These are phyloP conservation scores for Neophaeococcomyces mojaviensis DNA, from an alignment of 2,329 filamentous ascomycete species.

Conservation along the genomic window DNA sequence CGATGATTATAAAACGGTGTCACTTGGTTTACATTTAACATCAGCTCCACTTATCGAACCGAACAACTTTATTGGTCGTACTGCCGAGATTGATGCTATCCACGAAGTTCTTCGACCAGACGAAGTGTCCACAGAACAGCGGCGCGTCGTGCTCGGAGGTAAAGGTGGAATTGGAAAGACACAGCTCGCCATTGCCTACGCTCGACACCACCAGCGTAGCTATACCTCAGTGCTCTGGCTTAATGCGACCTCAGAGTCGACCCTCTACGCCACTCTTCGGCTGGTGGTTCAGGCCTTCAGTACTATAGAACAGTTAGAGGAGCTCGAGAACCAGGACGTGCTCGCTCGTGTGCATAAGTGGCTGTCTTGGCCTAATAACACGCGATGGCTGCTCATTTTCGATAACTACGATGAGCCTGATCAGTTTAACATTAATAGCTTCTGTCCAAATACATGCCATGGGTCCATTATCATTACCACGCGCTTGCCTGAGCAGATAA, in stretches of 20 bases:
- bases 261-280: slow-evolving; percentile 29
- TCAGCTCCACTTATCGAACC: not conserved
- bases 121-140: not conserved
- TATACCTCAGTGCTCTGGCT: slow-evolving; percentile 40
- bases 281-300: slow-evolving; percentile 6
- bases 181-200: slow-evolving; percentile 33
- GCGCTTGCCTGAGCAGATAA: slow-evolving; percentile 9
- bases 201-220: slow-evolving; percentile 27
- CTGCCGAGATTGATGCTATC: slow-evolving; percentile 10
- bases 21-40: not conserved
- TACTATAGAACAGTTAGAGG: not conserved
- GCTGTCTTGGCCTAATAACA: slow-evolving; percentile 16
- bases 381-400: slow-evolving; percentile 22
- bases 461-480: slow-evolving; percentile 22
- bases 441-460: slow-evolving; percentile 14
- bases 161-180: slow-evolving; percentile 44
- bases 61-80: slow-evolving; percentile 12
- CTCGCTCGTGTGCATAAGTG: slow-evolving; percentile 7
- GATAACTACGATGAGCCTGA: slow-evolving; percentile 21
- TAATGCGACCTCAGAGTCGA: slow-evolving; percentile 32
- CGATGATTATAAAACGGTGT: too few species aligned
- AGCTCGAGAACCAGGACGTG: slow-evolving; percentile 4
- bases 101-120: slow-evolving; percentile 13
- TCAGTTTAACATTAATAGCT: slow-evolving; percentile 12
- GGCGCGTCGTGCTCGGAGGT: slow-evolving; percentile 30